Evolutionary conservation across 1,284 basidiomycete genomes (phyloP).

Genomic region (Sporisorium reilianum): DNA sequence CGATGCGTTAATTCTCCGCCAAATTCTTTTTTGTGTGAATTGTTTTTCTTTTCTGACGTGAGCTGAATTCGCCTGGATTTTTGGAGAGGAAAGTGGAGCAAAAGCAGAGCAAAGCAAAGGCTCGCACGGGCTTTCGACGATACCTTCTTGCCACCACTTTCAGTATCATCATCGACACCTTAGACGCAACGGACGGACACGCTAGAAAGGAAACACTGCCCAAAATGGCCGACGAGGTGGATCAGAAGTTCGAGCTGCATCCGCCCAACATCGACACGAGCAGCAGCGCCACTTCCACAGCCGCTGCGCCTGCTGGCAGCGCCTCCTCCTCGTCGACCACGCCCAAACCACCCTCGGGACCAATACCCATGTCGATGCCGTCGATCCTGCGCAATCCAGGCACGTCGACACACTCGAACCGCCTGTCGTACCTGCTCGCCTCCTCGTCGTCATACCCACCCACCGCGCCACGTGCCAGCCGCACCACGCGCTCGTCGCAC

Average conservation of each 20-base stretch:
- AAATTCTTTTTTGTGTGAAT: too few relatives aligned
- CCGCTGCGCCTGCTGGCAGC: neutral
- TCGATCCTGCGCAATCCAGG: slow-evolving; percentile 41
- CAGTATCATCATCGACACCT: neutral
- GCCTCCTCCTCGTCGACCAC: neutral
- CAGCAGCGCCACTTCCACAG: too few relatives aligned
- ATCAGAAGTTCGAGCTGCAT: slow-evolving; percentile 19
- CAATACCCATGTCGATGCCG: slow-evolving; percentile 48
- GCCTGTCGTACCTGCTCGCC: slow-evolving; percentile 20
- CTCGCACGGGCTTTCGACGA: slow-evolving; percentile 4
- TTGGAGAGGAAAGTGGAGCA: neutral
- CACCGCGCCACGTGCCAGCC: neutral
- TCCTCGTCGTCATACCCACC: slow-evolving; percentile 31
- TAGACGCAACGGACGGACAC: neutral
- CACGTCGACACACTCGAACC: slow-evolving; percentile 8
- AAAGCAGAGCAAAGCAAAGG: neutral
- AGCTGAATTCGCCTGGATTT: neutral
- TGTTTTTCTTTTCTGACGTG: neutral
- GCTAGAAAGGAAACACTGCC: too few relatives aligned
- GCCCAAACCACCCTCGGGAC: slow-evolving; percentile 1
- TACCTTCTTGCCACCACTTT: neutral
- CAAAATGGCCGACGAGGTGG: slow-evolving; percentile 16
- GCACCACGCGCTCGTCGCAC: neutral
- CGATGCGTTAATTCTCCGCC: slow-evolving; percentile 4
- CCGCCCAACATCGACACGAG: slow-evolving; percentile 10